Evolutionary conservation across 2,329 filamentous ascomycete genomes (phyloP).

Genomic region (Venturia carpophila): DNA sequence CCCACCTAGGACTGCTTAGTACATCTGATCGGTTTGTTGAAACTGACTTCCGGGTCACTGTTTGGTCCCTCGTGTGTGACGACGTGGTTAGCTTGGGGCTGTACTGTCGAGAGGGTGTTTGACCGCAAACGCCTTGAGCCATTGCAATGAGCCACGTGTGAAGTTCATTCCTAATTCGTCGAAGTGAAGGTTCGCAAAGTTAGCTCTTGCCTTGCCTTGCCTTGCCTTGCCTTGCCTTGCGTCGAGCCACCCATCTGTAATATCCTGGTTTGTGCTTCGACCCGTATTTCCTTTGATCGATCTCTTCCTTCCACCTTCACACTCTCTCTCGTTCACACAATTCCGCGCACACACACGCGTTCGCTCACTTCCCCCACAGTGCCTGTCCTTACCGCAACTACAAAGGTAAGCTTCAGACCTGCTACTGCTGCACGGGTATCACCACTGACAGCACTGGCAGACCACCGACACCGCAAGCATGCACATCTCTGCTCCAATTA

Average conservation of each 20-base stretch:
- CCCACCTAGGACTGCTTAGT: neutral
- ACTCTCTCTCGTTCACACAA: neutral
- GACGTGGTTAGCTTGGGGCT: neutral
- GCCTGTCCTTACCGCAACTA: neutral
- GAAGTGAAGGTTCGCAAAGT: slow-evolving; percentile 7
- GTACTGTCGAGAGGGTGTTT: neutral
- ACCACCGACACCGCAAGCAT: neutral
- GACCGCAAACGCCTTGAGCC: neutral
- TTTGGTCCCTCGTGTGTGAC: neutral
- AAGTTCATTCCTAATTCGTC: neutral
- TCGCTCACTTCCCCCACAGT: neutral
- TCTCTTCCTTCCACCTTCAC: neutral
- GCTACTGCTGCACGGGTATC: neutral
- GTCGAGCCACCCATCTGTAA: neutral
- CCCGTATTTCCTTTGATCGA: neutral
- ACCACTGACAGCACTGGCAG: neutral
- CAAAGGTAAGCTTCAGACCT: neutral
- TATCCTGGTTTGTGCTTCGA: slow-evolving; percentile 5
- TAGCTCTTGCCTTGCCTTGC: slow-evolving; percentile 5
- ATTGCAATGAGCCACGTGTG: slow-evolving; percentile 10
- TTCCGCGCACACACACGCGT: neutral
- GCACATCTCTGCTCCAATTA: neutral
- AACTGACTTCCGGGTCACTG: neutral
- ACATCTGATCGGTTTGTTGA: neutral
- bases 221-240: slow-evolving; percentile 7